These are phyloP conservation scores for Lentinula aciculospora DNA, from an alignment of 768 basidiomycete genomes.

Conservation along the genomic window DNA sequence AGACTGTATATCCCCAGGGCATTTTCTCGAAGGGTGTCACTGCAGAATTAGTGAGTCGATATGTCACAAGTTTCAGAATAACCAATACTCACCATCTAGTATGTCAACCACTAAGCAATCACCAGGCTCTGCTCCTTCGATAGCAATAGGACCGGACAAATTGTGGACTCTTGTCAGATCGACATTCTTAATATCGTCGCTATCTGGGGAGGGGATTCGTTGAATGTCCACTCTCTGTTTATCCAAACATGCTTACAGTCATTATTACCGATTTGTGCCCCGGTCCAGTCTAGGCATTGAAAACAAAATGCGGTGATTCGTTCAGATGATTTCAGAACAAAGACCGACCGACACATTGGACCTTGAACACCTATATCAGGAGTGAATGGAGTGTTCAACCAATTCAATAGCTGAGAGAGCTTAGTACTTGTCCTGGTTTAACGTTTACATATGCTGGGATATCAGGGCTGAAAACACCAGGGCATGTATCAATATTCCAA, in stretches of 20 bases:
- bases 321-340: background rate
- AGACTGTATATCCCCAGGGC: constrained; percentile 72
- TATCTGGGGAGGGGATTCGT: constrained; percentile 27
- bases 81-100: constrained; percentile 47
- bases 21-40: constrained; percentile 66
- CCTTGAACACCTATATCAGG: constrained; percentile 46
- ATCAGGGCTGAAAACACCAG: constrained; percentile 19
- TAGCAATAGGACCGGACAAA: constrained; percentile 69
- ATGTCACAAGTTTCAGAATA: background rate
- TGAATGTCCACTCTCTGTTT: background rate
- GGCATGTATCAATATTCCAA: background rate
- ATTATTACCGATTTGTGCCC: constrained; percentile 74
- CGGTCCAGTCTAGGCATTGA: constrained; percentile 58
- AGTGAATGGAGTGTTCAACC: constrained; percentile 1
- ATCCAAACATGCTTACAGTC: constrained; percentile 38
- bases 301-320: background rate
- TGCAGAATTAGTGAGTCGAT: constrained; percentile 15
- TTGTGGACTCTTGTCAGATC: constrained; percentile 66
- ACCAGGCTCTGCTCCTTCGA: constrained; percentile 74
- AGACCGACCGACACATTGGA: constrained; percentile 59
- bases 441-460: constrained; percentile 59
- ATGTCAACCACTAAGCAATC: constrained; percentile 79
- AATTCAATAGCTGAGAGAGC: constrained; percentile 1
- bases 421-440: constrained; percentile 55
- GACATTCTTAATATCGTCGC: constrained; percentile 64